Conservation (phyloP, 257 asterid genomes). For the Solanum sparsipilum region DNA sequence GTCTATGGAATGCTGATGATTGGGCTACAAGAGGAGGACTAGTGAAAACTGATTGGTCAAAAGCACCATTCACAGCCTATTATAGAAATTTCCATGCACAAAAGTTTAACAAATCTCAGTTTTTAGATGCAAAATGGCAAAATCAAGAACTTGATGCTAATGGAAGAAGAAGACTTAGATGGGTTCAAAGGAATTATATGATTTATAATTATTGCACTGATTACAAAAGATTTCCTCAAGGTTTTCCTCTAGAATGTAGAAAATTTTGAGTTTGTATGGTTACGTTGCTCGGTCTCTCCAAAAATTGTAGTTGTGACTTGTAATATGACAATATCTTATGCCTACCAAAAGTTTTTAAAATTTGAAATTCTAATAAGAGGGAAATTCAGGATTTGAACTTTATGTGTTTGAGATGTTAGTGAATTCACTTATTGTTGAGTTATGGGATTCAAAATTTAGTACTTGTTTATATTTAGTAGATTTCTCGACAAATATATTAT, state of each 20-base stretch:
- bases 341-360: not conserved
- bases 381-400: not conserved
- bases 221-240: conserved; percentile 47
- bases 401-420: not conserved
- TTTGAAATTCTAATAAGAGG: not conserved
- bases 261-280: not conserved
- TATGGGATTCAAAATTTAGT: not conserved
- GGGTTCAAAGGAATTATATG: conserved; percentile 85
- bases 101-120: conserved; percentile 11
- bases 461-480: not conserved
- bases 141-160: conserved; percentile 51
- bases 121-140: conserved; percentile 42
- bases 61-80: conserved; percentile 78
- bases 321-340: not conserved
- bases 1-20: conserved; percentile 74
- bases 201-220: conserved; percentile 64
- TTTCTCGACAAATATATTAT: not conserved
- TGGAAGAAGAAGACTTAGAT: conserved; percentile 59
- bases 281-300: not conserved
- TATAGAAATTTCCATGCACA: conserved; percentile 51
- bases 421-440: not conserved
- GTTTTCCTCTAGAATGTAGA: conserved; percentile 51
- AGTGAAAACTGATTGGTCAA: conserved; percentile 62
- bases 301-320: not conserved
- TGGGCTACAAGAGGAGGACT: conserved; percentile 87